These are phyloP conservation scores for Cryptosporidium bovis DNA, from an alignment of 169 alveolate species.

Conservation along the genomic window DNA sequence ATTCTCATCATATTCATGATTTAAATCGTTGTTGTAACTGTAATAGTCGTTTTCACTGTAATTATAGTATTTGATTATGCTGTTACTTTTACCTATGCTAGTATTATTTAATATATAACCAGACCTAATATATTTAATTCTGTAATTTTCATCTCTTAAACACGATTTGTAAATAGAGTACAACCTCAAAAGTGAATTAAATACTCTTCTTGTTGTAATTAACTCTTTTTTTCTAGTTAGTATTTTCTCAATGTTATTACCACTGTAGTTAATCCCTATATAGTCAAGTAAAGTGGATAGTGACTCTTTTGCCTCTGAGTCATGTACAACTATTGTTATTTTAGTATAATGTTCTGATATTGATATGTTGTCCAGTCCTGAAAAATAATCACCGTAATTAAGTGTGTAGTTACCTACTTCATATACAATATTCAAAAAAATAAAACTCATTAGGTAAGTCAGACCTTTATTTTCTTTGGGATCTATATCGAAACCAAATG, in stretches of 20 bases:
- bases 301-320: neutral
- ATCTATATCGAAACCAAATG: slow-evolving; percentile 46
- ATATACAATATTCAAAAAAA: slow-evolving; percentile 31
- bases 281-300: slow-evolving; percentile 11
- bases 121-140: slow-evolving; percentile 33
- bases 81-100: neutral
- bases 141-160: slow-evolving; percentile 36
- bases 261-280: neutral
- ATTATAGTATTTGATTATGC: neutral
- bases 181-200: slow-evolving; percentile 27
- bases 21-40: too few species aligned
- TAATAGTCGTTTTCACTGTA: neutral
- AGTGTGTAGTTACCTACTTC: slow-evolving; percentile 9
- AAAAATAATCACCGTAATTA: slow-evolving; percentile 41
- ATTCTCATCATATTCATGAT: too few species aligned
- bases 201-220: slow-evolving; percentile 7
- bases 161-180: slow-evolving; percentile 54
- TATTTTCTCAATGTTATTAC: neutral
- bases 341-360: slow-evolving; percentile 40
- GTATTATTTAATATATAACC: slow-evolving; percentile 2
- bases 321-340: slow-evolving; percentile 12
- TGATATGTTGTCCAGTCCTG: slow-evolving; percentile 10
- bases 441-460: slow-evolving; percentile 51
- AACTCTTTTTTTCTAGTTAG: neutral
- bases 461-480: slow-evolving; percentile 35